Evolutionary conservation across 441 rosid genomes (phyloP), one percentile per base, ranked within the genome.

Genomic region (Populus hybrid): DNA sequence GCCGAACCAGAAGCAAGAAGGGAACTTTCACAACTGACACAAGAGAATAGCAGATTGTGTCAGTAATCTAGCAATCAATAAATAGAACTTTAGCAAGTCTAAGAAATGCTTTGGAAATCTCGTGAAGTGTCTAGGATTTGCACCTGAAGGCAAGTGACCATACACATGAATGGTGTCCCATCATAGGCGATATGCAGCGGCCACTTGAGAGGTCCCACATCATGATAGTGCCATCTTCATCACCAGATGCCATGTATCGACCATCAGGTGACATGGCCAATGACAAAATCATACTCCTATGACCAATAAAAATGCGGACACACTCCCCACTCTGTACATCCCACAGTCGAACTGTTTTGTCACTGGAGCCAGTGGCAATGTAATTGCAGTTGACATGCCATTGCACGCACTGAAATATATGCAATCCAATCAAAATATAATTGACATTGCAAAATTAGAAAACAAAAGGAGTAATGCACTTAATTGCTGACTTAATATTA

Each of bases 381-480:
- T 90, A 94, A 88, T 94, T 97, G 87, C 98, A 97, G 85, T 97
- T 97, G 77, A 90, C 89, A 87, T 97, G 98, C 99, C 99, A 97
- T 80, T 89, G 97, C 78, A 97, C 90, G 85, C 98, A 94, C 98
- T 97, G 91, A 83, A 84, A 84, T 42, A 78, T 65, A 80, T 21
- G 66, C 74, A 75, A 18, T 26, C 42, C 38, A 34, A 34, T 23
- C 65, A n/a, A 16, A 28, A n/a, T n/a, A n/a, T n/a, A n/a, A n/a
- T n/a, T n/a, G n/a, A 65, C 76, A 24, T 35, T 24, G 68, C 72
- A 35, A 21, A 75, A 19, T 21, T 28, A 69, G 26, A 7, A 8
- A 67, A 26, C 4, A 64, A 6, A 61, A 8, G 1, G 34, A 38
- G 11, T 16, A 10, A 67, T n/a, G 23, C 21, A 50, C 18, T 9